phyloP scores from a whole-genome alignment of 495 filamentous ascomycete genomes.

The Bombardia bombarda region DNA sequence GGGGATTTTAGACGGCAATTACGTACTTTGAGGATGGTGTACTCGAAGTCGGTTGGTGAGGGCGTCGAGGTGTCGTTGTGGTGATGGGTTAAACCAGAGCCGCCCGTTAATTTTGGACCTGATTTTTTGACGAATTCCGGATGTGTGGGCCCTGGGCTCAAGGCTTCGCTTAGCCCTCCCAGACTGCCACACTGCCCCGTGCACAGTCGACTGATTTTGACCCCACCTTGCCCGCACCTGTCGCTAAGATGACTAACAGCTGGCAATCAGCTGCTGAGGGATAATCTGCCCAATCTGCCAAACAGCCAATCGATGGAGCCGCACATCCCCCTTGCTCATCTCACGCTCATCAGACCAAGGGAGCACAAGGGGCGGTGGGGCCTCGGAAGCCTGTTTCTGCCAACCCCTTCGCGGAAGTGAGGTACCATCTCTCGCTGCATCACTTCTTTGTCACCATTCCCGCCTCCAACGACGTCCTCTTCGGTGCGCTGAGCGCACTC shows the following conservation, averaged over 20 bases:
- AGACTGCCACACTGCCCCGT: slow-evolving; percentile 12
- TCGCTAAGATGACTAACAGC: neutral
- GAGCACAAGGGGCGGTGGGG: slow-evolving; percentile 1
- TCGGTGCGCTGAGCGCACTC: slow-evolving; percentile 1
- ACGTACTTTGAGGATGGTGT: slow-evolving; percentile 27
- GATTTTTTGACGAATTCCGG: slow-evolving; percentile 24
- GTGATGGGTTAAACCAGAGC: slow-evolving; percentile 20
- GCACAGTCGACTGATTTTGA: no score
- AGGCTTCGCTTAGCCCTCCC: slow-evolving; percentile 20
- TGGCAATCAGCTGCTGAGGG: neutral
- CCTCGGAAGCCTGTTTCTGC: slow-evolving; percentile 1
- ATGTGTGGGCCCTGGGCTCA: slow-evolving; percentile 27
- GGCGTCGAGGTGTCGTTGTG: slow-evolving; percentile 24
- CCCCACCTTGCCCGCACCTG: neutral
- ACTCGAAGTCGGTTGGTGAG: slow-evolving; percentile 20
- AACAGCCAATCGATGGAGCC: neutral
- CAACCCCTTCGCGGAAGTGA: neutral
- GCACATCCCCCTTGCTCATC: slow-evolving; percentile 8
- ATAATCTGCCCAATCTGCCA: neutral
- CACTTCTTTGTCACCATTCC: neutral
- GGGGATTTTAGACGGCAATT: no score
- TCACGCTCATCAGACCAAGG: slow-evolving; percentile 4
- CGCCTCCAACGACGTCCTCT: neutral
- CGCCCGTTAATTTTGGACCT: slow-evolving; percentile 25
- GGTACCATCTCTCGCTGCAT: neutral